These are phyloP conservation scores for Adansonia rubrostipa DNA, from an alignment of 441 rosid genomes.

Conservation along the genomic window DNA sequence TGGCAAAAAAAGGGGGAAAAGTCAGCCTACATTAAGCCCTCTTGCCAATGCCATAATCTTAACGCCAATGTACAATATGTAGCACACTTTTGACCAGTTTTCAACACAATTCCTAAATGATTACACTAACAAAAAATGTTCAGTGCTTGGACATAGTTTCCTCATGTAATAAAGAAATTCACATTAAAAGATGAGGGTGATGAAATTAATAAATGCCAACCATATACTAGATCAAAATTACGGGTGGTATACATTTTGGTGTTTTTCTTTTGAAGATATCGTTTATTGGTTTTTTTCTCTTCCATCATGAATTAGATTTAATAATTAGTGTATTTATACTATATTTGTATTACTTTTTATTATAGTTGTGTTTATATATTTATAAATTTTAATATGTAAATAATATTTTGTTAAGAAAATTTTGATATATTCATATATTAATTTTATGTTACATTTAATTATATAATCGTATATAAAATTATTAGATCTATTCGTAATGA, in stretches of 20 bases:
- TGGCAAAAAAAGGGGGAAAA: background rate
- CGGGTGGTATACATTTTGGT: no score
- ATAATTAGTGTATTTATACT: no score
- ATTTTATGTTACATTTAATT: no score
- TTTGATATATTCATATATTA: no score
- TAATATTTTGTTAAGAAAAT: no score
- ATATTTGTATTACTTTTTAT: no score
- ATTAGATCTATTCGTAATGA: background rate
- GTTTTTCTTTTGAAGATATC: background rate
- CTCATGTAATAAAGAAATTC: background rate
- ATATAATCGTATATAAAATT: no score
- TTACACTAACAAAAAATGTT: background rate
- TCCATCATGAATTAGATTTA: no score
- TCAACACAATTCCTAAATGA: background rate
- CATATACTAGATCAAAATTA: background rate
- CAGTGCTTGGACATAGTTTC: background rate
- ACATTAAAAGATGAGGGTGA: background rate
- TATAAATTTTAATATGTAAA: no score
- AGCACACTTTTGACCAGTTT: background rate
- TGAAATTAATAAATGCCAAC: background rate
- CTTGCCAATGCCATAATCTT: slow-evolving; percentile 3
- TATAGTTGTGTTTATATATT: no score
- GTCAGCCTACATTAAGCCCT: background rate
- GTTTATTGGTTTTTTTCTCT: no score
- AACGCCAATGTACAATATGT: slow-evolving; percentile 3